Evolutionary conservation across 139 green algal species (phyloP).

Genomic region (Chlamydomonas incerta): DNA sequence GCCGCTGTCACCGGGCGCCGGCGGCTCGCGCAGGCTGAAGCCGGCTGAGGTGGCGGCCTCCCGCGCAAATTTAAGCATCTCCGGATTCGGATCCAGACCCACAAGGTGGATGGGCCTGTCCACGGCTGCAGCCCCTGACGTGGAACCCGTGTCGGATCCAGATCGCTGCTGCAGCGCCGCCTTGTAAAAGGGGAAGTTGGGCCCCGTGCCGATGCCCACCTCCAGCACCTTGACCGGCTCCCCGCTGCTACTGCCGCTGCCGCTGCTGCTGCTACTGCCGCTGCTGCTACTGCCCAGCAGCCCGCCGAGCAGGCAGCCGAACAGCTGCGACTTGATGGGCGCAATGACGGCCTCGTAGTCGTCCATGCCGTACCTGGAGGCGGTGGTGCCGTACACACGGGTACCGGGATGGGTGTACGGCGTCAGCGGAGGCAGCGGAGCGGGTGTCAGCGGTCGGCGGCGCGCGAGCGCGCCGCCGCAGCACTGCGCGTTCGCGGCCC

Average conservation of each 20-base stretch:
- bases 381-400: too few species aligned
- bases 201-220: slow-evolving; percentile 73
- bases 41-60: not conserved
- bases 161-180: not conserved
- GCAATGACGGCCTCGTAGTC: slow-evolving; percentile 26
- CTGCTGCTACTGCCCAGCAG: not conserved
- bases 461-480: too few species aligned
- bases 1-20: slow-evolving; percentile 23
- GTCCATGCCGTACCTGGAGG: slow-evolving; percentile 5
- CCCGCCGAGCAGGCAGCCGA: not conserved
- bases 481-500: too few species aligned
- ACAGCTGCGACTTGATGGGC: slow-evolving; percentile 20
- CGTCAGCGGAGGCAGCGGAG: too few species aligned
- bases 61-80: slow-evolving; percentile 63
- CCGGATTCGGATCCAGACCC: slow-evolving; percentile 76
- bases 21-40: not conserved
- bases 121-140: not conserved
- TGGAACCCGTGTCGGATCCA: not conserved
- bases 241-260: not conserved
- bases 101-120: slow-evolving; percentile 44
- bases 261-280: not conserved
- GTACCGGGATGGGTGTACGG: too few species aligned
- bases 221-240: slow-evolving; percentile 56
- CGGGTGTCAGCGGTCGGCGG: too few species aligned
- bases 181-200: slow-evolving; percentile 66